Evolutionary conservation across 1,284 basidiomycete species (phyloP).

Genomic region (Mycena sp.): DNA sequence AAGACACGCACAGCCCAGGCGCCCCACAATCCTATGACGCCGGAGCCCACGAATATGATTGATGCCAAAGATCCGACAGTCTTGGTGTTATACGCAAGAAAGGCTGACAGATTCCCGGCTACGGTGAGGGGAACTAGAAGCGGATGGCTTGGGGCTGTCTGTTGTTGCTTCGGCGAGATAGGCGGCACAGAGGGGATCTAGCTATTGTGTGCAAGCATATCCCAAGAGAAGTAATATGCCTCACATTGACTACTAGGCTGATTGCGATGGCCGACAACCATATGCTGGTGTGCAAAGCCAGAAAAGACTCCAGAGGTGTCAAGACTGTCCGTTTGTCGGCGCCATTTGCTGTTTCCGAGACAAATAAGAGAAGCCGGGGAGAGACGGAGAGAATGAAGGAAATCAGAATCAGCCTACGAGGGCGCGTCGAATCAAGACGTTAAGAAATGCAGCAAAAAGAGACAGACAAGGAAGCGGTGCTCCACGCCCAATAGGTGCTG

Average conservation of each 20-base stretch:
- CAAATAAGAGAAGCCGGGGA: constrained; percentile 70
- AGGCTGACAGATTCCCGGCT: constrained; percentile 61
- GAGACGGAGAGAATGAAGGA: constrained; percentile 45
- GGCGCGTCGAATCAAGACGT: not conserved
- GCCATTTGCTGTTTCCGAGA: constrained; percentile 51
- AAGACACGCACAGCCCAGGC: constrained; percentile 71
- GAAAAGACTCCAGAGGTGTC: constrained; percentile 73
- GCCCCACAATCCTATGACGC: constrained; percentile 69
- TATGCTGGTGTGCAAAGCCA: constrained; percentile 70
- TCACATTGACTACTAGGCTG: constrained; percentile 69
- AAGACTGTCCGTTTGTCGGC: constrained; percentile 53
- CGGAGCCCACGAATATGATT: constrained; percentile 58
- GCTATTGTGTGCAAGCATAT: constrained; percentile 4
- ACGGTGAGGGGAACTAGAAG: constrained; percentile 66
- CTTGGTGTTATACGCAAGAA: constrained; percentile 72
- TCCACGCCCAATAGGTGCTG: constrained; percentile 28
- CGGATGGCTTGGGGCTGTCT: constrained; percentile 57
- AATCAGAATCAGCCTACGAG: constrained; percentile 17
- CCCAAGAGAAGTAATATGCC: constrained; percentile 29
- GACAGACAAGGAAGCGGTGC: constrained; percentile 25
- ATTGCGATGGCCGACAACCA: constrained; percentile 62
- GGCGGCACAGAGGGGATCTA: constrained; percentile 56
- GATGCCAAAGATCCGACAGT: constrained; percentile 66
- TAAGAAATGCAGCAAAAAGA: not conserved
- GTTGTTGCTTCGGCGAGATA: constrained; percentile 32